These are phyloP conservation scores for Ramaria rubella DNA, from an alignment of 768 basidiomycete genomes.

Conservation along the genomic window DNA sequence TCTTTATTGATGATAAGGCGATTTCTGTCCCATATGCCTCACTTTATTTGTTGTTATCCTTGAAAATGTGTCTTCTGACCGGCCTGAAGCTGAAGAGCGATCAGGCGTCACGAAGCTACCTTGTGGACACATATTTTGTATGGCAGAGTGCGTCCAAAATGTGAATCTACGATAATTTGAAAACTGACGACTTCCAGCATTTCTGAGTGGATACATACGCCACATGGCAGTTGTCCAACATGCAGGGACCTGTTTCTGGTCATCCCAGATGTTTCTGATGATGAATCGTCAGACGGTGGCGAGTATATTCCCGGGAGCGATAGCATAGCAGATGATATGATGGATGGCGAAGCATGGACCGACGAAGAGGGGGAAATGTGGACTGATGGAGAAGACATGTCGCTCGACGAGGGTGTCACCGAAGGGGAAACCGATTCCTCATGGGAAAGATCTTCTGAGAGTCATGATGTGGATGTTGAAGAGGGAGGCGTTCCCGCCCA, in stretches of 20 bases:
- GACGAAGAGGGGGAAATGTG: conserved; percentile 33
- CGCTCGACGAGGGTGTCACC: conserved; percentile 13
- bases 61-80: conserved; percentile 15
- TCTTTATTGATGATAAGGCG: conserved; percentile 16
- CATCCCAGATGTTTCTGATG: conserved; percentile 48
- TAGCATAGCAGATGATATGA: conserved; percentile 33
- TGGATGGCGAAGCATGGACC: conserved; percentile 37
- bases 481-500: conserved; percentile 1
- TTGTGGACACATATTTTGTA: conserved; percentile 66
- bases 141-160: conserved; percentile 57
- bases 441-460: conserved; percentile 1
- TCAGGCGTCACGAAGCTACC: conserved; percentile 50
- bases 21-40: conserved; percentile 63
- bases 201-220: conserved; percentile 56
- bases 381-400: conserved; percentile 35
- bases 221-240: conserved; percentile 65
- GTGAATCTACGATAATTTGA: neutral
- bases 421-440: conserved; percentile 13
- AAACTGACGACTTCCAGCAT: conserved; percentile 33
- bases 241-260: conserved; percentile 57
- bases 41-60: conserved; percentile 43
- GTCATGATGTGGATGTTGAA: neutral
- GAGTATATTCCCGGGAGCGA: conserved; percentile 51
- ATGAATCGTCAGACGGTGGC: conserved; percentile 60
- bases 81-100: conserved; percentile 17